phyloP scores from a whole-genome alignment of 345 rosid species.

The Trapa bicornis region DNA sequence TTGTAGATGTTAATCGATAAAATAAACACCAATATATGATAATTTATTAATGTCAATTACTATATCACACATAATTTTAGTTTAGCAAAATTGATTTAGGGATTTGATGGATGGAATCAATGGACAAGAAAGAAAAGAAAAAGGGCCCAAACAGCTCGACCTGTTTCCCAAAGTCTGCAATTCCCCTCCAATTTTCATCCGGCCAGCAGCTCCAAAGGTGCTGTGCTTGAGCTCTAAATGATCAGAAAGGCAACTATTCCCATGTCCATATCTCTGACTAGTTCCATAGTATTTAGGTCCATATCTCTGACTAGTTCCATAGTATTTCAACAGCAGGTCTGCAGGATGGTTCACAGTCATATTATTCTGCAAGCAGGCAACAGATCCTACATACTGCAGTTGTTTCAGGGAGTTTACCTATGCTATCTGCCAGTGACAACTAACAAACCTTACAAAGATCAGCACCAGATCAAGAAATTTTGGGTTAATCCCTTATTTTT shows the following conservation, averaged over 20 bases:
- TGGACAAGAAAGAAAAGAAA: too few relatives aligned
- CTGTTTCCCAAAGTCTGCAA: constrained; percentile 6
- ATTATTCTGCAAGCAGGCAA: constrained; percentile 45
- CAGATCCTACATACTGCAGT: constrained; percentile 28
- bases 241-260: constrained; percentile 19
- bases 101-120: too few relatives aligned
- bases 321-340: constrained; percentile 14
- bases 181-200: constrained; percentile 25
- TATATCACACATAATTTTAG: too few relatives aligned
- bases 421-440: constrained; percentile 23
- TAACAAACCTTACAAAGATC: constrained; percentile 12
- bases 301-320: constrained; percentile 6
- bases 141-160: too few relatives aligned
- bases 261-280: constrained; percentile 27
- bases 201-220: constrained; percentile 16
- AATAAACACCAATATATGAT: too few relatives aligned
- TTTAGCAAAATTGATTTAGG: too few relatives aligned
- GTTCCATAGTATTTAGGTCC: too few relatives aligned
- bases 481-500: background rate
- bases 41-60: too few relatives aligned
- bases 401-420: constrained; percentile 25
- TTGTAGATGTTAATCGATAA: too few relatives aligned
- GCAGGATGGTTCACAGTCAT: constrained; percentile 38
- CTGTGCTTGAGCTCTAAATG: constrained; percentile 11
- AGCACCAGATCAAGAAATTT: constrained; percentile 1